These are phyloP conservation scores for Paramarasmius palmivorus DNA, from an alignment of 1,284 basidiomycete genomes.

Conservation along the genomic window DNA sequence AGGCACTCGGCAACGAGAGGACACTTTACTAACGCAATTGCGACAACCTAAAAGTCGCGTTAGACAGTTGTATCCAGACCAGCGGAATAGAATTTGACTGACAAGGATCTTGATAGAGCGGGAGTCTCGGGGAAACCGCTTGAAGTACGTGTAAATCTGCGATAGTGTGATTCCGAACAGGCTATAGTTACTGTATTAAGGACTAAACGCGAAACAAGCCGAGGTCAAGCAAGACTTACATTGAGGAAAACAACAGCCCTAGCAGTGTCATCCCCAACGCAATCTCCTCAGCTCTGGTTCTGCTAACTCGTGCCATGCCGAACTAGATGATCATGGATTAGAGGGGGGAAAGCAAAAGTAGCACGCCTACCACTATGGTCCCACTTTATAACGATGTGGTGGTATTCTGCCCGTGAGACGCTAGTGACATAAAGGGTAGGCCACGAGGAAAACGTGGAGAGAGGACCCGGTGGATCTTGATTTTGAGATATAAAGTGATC, in stretches of 20 bases:
- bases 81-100: slow-evolving; percentile 5
- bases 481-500: too few relatives aligned
- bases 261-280: slow-evolving; percentile 32
- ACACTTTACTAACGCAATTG: slow-evolving; percentile 22
- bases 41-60: slow-evolving; percentile 22
- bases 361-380: background rate
- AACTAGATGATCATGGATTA: background rate
- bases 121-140: slow-evolving; percentile 29
- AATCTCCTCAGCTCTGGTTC: slow-evolving; percentile 25
- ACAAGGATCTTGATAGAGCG: slow-evolving; percentile 27
- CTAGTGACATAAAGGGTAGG: too few relatives aligned
- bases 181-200: slow-evolving; percentile 13
- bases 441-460: too few relatives aligned
- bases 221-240: slow-evolving; percentile 19
- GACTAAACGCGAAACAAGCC: background rate
- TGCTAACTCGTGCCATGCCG: slow-evolving; percentile 5
- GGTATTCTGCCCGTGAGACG: too few relatives aligned
- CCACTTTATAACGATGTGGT: too few relatives aligned
- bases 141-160: slow-evolving; percentile 31
- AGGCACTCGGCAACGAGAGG: background rate
- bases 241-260: slow-evolving; percentile 30
- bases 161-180: slow-evolving; percentile 31
- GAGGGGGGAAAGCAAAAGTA: background rate
- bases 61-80: background rate
- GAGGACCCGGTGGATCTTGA: too few relatives aligned